Conservation (phyloP, 2,329 filamentous ascomycete species). For the Sclerotinia minor region DNA sequence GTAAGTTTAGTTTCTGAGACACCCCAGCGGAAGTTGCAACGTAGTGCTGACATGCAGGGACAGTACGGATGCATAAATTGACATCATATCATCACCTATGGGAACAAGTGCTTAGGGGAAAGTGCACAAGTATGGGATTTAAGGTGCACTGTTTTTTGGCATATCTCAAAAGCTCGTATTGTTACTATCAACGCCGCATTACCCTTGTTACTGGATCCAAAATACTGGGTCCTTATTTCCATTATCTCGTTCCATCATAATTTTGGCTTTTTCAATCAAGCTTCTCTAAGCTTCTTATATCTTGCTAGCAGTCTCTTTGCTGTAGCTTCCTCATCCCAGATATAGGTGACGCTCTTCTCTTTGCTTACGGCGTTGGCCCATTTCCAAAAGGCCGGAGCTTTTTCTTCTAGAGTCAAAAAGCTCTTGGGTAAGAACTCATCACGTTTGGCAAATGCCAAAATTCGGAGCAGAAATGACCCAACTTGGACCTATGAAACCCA, state of each 20-base stretch:
- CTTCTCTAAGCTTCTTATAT: slow-evolving; percentile 20
- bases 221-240: neutral
- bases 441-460: slow-evolving; percentile 56
- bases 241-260: slow-evolving; percentile 2
- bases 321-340: slow-evolving; percentile 57
- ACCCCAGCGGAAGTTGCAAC: neutral
- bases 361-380: slow-evolving; percentile 63
- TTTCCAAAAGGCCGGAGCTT: slow-evolving; percentile 65
- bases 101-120: neutral
- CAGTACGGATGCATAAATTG: slow-evolving; percentile 9
- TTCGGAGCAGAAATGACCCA: slow-evolving; percentile 66
- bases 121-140: neutral
- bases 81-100: slow-evolving; percentile 16
- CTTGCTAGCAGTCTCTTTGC: slow-evolving; percentile 48
- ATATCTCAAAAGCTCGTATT: slow-evolving; percentile 11
- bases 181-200: slow-evolving; percentile 20
- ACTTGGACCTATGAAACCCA: slow-evolving; percentile 52
- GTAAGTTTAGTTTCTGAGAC: slow-evolving; percentile 2
- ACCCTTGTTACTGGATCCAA: neutral
- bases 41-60: slow-evolving; percentile 22
- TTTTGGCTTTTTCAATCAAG: neutral
- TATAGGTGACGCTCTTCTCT: slow-evolving; percentile 65
- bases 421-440: slow-evolving; percentile 53
- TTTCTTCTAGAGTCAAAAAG: slow-evolving; percentile 50
- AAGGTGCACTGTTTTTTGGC: slow-evolving; percentile 4